Evolutionary conservation across 352 stramenopile species (phyloP).

Genomic region (Halophytophthora polymorphica): DNA sequence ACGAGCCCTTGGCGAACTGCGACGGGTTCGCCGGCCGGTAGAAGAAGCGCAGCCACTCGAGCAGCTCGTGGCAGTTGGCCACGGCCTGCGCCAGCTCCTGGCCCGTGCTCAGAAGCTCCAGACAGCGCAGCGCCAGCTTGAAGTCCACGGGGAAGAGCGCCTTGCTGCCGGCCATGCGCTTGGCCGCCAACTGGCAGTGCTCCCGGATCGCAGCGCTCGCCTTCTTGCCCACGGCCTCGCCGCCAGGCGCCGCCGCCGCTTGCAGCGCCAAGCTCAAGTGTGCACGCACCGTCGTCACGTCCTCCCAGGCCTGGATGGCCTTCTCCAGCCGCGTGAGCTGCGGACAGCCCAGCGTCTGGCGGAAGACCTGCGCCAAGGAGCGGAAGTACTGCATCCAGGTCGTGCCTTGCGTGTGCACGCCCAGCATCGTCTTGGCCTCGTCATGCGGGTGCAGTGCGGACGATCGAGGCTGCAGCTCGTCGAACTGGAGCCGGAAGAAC

Average conservation of each 20-base stretch:
- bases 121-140: slow-evolving; percentile 46
- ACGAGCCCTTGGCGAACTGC: slow-evolving; percentile 47
- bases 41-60: slow-evolving; percentile 62
- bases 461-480: slow-evolving; percentile 31
- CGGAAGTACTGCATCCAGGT: slow-evolving; percentile 31
- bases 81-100: slow-evolving; percentile 28
- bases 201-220: slow-evolving; percentile 22
- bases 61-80: slow-evolving; percentile 27
- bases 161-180: slow-evolving; percentile 36
- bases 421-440: slow-evolving; percentile 6
- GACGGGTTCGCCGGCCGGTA: slow-evolving; percentile 62
- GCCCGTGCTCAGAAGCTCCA: slow-evolving; percentile 31
- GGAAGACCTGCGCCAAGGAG: slow-evolving; percentile 21
- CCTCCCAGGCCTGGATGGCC: slow-evolving; percentile 35
- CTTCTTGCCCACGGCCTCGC: slow-evolving; percentile 12
- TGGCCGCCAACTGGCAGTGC: slow-evolving; percentile 26
- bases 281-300: slow-evolving; percentile 34
- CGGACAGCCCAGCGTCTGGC: slow-evolving; percentile 15
- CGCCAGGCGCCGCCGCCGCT: slow-evolving; percentile 21
- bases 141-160: slow-evolving; percentile 62
- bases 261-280: slow-evolving; percentile 38
- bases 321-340: slow-evolving; percentile 33
- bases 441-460: slow-evolving; percentile 4
- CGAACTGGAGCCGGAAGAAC: slow-evolving; percentile 62
- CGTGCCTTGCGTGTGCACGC: slow-evolving; percentile 8